Conservation (phyloP, 1,139 yeast species). For the Tardiomyces depauwii region DNA sequence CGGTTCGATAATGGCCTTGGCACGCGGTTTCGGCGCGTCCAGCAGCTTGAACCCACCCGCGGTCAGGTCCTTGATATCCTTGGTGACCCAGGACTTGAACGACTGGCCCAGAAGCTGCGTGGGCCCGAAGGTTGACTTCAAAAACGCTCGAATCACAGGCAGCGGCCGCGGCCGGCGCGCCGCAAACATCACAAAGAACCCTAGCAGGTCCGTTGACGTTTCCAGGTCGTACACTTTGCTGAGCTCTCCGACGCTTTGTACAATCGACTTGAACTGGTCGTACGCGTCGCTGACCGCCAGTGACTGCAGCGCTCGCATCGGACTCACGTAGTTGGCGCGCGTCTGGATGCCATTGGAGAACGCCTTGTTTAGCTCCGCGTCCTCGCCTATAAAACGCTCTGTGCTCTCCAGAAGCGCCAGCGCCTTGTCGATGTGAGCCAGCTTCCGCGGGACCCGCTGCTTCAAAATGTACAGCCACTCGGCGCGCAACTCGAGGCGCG, state of each 20-base stretch:
- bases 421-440: constrained; percentile 10
- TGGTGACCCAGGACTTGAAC: constrained; percentile 18
- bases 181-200: constrained; percentile 18
- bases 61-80: constrained; percentile 22
- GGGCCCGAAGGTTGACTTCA: constrained; percentile 13
- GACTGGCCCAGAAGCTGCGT: constrained; percentile 9
- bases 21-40: constrained; percentile 5
- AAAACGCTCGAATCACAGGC: constrained; percentile 22
- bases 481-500: constrained; percentile 7
- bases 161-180: constrained; percentile 6
- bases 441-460: constrained; percentile 12
- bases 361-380: constrained; percentile 4
- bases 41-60: constrained; percentile 7
- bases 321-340: constrained; percentile 18
- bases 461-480: constrained; percentile 11
- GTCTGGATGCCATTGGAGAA: constrained; percentile 20
- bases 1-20: constrained; percentile 9
- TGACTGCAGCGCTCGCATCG: constrained; percentile 17
- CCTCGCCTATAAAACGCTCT: constrained; percentile 1
- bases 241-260: constrained; percentile 13
- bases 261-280: constrained; percentile 8
- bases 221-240: constrained; percentile 8
- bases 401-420: constrained; percentile 4
- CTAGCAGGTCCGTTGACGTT: constrained; percentile 20
- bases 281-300: constrained; percentile 15